These are phyloP conservation scores for Paramarasmius palmivorus DNA, from an alignment of 1,284 basidiomycete genomes.

Conservation along the genomic window DNA sequence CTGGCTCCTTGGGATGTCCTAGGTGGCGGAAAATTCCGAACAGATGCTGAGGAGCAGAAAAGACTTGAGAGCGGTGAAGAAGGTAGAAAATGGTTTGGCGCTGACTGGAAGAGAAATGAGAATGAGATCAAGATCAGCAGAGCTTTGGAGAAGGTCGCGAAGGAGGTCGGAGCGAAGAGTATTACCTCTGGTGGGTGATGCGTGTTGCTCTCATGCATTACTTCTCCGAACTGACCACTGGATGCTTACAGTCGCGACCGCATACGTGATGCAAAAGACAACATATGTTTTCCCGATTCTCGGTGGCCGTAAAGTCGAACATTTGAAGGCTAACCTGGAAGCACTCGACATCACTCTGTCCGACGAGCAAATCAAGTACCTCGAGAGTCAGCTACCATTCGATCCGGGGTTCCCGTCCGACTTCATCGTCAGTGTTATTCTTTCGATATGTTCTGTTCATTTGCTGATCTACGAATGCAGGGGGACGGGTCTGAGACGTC, in stretches of 20 bases:
- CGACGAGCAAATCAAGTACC: slow-evolving; percentile 34
- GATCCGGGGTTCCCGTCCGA: slow-evolving; percentile 36
- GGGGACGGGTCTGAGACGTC: slow-evolving; percentile 7
- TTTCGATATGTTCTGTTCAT: background rate
- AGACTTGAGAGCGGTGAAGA: slow-evolving; percentile 35
- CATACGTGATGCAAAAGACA: slow-evolving; percentile 41
- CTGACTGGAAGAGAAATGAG: slow-evolving; percentile 31
- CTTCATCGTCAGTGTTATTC: slow-evolving; percentile 7
- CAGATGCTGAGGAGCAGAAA: slow-evolving; percentile 35
- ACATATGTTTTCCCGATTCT: slow-evolving; percentile 44
- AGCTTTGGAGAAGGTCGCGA: slow-evolving; percentile 36
- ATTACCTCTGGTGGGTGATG: slow-evolving; percentile 24
- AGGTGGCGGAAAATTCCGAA: slow-evolving; percentile 36
- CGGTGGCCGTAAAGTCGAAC: slow-evolving; percentile 45
- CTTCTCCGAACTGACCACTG: background rate
- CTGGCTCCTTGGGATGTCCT: slow-evolving; percentile 45
- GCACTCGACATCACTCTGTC: slow-evolving; percentile 38
- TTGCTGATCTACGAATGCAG: background rate
- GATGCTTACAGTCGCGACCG: slow-evolving; percentile 30
- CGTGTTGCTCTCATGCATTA: background rate
- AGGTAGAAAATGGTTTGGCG: slow-evolving; percentile 21
- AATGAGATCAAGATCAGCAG: slow-evolving; percentile 29
- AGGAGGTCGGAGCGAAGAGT: slow-evolving; percentile 29
- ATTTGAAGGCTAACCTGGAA: slow-evolving; percentile 41
- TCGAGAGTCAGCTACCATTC: slow-evolving; percentile 36